Conservation (phyloP, 495 filamentous ascomycete genomes). For the Lasiosphaeriaceae sp. region DNA sequence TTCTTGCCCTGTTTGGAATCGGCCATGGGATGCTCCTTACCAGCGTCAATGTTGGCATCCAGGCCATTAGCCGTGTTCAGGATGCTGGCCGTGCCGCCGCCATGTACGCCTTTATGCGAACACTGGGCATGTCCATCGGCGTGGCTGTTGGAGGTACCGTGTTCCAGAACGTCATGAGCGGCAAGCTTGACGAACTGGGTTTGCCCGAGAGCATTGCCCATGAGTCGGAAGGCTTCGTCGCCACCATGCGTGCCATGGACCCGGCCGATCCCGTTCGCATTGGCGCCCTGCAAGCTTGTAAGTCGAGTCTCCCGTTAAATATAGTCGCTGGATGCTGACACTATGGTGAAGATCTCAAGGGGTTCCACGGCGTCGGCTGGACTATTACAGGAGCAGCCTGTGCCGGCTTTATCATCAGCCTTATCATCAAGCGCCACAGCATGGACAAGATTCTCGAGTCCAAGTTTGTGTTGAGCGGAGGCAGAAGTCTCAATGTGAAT, state of each 20-base stretch:
- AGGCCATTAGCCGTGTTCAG: constrained; percentile 45
- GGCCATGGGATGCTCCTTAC: constrained; percentile 53
- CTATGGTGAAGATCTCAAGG: constrained; percentile 12
- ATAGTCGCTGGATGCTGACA: background rate
- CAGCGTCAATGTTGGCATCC: constrained; percentile 47
- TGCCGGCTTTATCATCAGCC: constrained; percentile 16
- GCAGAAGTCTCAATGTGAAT: background rate
- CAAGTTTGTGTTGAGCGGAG: constrained; percentile 24
- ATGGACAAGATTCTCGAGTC: constrained; percentile 28
- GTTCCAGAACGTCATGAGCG: constrained; percentile 54
- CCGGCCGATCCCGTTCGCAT: constrained; percentile 21
- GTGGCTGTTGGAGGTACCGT: constrained; percentile 60
- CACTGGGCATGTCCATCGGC: constrained; percentile 60
- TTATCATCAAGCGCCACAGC: constrained; percentile 20
- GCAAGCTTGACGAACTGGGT: constrained; percentile 39
- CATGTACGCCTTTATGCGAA: constrained; percentile 57
- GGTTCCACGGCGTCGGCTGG: constrained; percentile 29
- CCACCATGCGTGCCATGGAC: constrained; percentile 23
- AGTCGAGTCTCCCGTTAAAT: background rate
- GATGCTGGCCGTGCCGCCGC: constrained; percentile 54
- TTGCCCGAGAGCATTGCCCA: constrained; percentile 34
- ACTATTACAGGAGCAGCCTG: constrained; percentile 16
- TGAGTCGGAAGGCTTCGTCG: constrained; percentile 46
- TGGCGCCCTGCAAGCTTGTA: constrained; percentile 22
- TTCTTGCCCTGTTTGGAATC: constrained; percentile 50